A percentile compares a stretch with the other conserved stretches of the same genome.
These are phyloP conservation scores for Ceratobasidium papillatum DNA, from an alignment of 1,284 basidiomycete genomes.

Conservation along the genomic window DNA sequence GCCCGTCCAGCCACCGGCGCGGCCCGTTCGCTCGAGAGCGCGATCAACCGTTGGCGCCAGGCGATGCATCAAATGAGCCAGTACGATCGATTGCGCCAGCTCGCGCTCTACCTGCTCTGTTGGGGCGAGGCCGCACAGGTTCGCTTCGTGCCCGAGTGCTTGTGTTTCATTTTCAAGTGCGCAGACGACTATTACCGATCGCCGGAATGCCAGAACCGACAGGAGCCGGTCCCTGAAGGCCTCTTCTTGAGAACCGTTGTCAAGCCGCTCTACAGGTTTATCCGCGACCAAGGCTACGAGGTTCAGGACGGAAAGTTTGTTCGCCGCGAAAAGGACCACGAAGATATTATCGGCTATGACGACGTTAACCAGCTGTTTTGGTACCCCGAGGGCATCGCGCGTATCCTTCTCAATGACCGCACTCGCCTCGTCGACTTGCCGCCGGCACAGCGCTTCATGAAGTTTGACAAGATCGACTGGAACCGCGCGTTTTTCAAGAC, in stretches of 20 bases:
- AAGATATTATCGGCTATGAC: constrained; percentile 97
- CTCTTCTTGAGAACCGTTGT: constrained; percentile 91
- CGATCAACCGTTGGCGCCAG: constrained; percentile 92
- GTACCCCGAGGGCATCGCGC: constrained; percentile 98
- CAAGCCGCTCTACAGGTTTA: constrained; percentile 97
- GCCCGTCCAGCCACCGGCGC: constrained; percentile 63
- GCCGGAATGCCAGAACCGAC: constrained; percentile 94
- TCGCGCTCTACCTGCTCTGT: constrained; percentile 94
- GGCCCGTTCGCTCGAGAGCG: constrained; percentile 88
- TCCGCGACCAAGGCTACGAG: constrained; percentile 98
- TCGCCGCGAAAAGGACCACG: constrained; percentile 91
- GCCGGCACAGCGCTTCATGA: constrained; percentile 91
- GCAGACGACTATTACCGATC: constrained; percentile 99
- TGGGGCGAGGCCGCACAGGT: constrained; percentile 99
- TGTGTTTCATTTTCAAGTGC: constrained; percentile 99
- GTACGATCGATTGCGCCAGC: constrained; percentile 96
- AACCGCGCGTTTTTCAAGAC: constrained; percentile 96
- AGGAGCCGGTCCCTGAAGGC: constrained; percentile 95
- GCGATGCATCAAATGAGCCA: constrained; percentile 99
- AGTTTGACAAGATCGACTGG: constrained; percentile 95
- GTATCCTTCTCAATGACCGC: constrained; percentile 90
- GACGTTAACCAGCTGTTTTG: constrained; percentile 99
- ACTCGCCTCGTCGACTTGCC: constrained; percentile 89
- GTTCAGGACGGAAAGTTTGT: constrained; percentile 96
- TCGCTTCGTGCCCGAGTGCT: constrained; percentile 96